Evolutionary conservation across 768 basidiomycete genomes (phyloP).

Genomic region (Cystobasidium onofrii): DNA sequence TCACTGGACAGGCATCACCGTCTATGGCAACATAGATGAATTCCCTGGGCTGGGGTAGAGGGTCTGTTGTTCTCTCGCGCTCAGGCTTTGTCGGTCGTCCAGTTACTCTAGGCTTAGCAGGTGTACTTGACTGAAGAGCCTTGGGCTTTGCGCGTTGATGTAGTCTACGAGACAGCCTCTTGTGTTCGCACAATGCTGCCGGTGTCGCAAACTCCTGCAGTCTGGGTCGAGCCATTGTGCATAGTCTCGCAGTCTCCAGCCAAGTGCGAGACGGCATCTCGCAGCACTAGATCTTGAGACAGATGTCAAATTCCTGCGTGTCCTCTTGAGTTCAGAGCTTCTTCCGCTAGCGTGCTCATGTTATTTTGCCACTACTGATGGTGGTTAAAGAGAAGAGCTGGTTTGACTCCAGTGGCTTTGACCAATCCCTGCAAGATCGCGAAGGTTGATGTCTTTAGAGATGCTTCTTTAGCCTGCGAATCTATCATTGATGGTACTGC

Average conservation of each 20-base stretch:
- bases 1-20: background rate
- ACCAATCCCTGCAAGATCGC: background rate
- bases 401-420: background rate
- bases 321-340: background rate
- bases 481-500: conserved; percentile 2
- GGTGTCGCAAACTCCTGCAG: too few species aligned
- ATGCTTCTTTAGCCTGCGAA: background rate
- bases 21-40: background rate
- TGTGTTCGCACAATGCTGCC: background rate
- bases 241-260: background rate
- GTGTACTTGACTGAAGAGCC: background rate
- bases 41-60: background rate
- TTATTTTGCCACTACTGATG: background rate
- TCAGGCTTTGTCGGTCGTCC: background rate
- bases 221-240: background rate
- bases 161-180: background rate
- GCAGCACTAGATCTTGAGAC: background rate
- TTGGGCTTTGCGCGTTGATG: background rate
- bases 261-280: background rate
- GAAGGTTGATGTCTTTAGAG: too few species aligned
- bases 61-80: background rate
- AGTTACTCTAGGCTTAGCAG: background rate
- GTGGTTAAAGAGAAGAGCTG: background rate
- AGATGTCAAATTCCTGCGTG: background rate
- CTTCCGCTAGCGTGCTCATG: background rate